Conservation (phyloP, 2,329 filamentous ascomycete genomes). For the Aspergillus uvarum region DNA sequence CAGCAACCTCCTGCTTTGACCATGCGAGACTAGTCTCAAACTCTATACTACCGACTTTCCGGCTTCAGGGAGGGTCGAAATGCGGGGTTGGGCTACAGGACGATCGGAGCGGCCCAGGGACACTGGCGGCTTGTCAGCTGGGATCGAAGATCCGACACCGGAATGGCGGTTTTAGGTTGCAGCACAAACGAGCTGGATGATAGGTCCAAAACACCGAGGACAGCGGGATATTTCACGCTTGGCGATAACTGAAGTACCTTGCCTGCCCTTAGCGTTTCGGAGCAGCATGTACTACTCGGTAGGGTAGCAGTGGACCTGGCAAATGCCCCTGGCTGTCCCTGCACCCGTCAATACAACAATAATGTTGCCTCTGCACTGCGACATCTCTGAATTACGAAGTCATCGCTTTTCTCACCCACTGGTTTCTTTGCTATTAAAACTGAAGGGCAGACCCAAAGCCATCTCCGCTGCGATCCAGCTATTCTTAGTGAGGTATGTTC, state of each 20-base stretch:
- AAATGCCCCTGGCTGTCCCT: no score
- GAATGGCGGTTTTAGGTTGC: neutral
- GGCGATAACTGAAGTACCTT: neutral
- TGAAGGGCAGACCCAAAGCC: no score
- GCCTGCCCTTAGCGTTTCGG: neutral
- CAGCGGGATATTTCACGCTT: neutral
- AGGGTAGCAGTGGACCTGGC: neutral
- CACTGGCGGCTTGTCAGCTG: neutral
- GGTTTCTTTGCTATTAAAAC: no score
- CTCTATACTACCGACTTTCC: neutral
- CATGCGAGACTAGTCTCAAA: neutral
- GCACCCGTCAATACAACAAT: no score
- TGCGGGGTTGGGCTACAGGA: neutral
- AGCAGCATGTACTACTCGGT: no score
- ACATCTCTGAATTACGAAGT: no score
- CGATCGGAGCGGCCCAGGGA: neutral
- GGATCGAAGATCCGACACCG: neutral
- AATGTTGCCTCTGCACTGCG: no score
- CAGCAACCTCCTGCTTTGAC: no score
- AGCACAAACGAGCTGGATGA: neutral
- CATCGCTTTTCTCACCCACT: no score
- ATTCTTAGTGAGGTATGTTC: no score
- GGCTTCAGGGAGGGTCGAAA: neutral
- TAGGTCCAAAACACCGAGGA: conserved; percentile 3
- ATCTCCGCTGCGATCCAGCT: no score